Evolutionary conservation across 768 basidiomycete genomes (phyloP), one percentile per base, ranked within the genome.

Genomic region (Hirschioporus abietinus): DNA sequence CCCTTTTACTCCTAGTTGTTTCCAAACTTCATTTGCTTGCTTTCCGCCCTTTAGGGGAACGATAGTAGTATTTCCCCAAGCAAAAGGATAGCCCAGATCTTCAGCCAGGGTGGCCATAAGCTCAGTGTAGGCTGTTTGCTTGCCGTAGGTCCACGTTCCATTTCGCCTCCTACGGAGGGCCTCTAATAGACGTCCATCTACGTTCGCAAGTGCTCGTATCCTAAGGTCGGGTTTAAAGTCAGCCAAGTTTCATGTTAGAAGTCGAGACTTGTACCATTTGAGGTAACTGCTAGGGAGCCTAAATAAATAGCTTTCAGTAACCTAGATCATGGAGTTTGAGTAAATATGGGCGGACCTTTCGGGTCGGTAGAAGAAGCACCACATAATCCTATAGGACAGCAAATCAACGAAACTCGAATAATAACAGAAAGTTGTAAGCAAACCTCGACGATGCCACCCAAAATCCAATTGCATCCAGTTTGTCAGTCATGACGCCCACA

Each of bases 291-390:
- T 79, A 8, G 71, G 71, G 15, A 71, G 65, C n/a, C 69, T 67
- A n/a, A 24, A 36, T 17, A 52, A 7, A 66, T 36, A 65, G 64
- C 34, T 86, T 87, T 34, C 89, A 82, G 65, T 87, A 88, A 65
- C 20, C 23, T 30, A 65, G 67, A 63, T 68, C 66, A 64, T 65
- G 23, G 57, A 20, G 58, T n/a, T 26, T 59, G 20, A 26, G 58
- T 6, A 7, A n/a, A 10, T 24, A 60, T 24, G 65, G 0, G 69
- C 71, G 63, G 72, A 91, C 90, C 88, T 85, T 68, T 84, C 79
- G 4, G 91, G 90, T 71, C 88, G 80, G 71, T 93, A 93, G 73
- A 91, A 88, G 75, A 90, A 93, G 71, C 91, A 92, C 92, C 92
- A 93, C 90, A 93, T 92, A 65, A 93, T 92, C 72, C 92, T 93